Evolutionary conservation across 257 asterid genomes (phyloP).

Genomic region (Thymus mandschuricus): DNA sequence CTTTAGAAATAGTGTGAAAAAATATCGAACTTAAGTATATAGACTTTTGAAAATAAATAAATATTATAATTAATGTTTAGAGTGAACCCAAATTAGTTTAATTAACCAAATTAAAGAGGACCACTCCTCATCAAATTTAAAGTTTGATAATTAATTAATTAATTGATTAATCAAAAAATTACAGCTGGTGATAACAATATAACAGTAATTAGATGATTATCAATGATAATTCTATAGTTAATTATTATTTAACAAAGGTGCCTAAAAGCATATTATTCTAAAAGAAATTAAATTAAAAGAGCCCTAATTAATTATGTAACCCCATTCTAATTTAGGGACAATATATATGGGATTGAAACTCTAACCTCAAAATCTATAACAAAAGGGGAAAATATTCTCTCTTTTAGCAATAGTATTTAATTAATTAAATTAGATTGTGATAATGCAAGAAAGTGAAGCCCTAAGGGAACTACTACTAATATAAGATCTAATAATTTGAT

Average conservation of each 20-base stretch:
- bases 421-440: neutral
- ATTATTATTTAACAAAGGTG: neutral
- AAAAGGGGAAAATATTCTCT: neutral
- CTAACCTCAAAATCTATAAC: neutral
- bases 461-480: slow-evolving; percentile 1
- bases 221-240: neutral
- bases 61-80: neutral
- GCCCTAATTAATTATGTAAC: slow-evolving; percentile 3
- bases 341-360: neutral
- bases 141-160: neutral
- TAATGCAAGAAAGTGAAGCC: slow-evolving; percentile 14
- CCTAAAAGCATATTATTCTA: neutral
- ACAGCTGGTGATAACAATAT: neutral
- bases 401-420: no score
- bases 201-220: neutral
- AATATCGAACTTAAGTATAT: neutral
- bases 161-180: neutral
- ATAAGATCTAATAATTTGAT: slow-evolving; percentile 11
- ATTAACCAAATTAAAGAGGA: neutral
- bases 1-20: no score
- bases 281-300: neutral
- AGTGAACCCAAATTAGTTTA: neutral
- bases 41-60: neutral
- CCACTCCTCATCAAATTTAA: neutral
- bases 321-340: slow-evolving; percentile 10